These are phyloP conservation scores for Yarrowia hollandica DNA, from an alignment of 805 yeast species.

Conservation along the genomic window DNA sequence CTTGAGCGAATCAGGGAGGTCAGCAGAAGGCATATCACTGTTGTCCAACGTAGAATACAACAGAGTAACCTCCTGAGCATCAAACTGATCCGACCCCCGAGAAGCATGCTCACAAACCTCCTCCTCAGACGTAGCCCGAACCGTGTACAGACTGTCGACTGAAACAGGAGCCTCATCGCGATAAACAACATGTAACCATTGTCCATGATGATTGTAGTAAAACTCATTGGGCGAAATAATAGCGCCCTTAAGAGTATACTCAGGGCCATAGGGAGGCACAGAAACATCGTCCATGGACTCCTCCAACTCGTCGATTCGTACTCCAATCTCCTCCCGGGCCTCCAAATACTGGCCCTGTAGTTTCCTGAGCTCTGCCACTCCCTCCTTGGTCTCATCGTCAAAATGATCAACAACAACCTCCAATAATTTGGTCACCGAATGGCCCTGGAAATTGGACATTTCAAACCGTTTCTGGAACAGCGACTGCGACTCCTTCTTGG, in stretches of 20 bases:
- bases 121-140: slow-evolving; percentile 21
- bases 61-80: slow-evolving; percentile 35
- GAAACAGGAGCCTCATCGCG: slow-evolving; percentile 14
- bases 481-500: slow-evolving; percentile 30
- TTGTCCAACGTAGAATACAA: slow-evolving; percentile 31
- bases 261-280: slow-evolving; percentile 10
- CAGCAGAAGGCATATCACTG: background rate
- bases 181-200: slow-evolving; percentile 21
- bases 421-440: slow-evolving; percentile 33
- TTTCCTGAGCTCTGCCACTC: background rate
- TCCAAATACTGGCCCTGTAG: slow-evolving; percentile 1
- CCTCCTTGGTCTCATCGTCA: slow-evolving; percentile 1
- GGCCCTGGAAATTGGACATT: slow-evolving; percentile 32
- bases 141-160: background rate
- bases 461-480: slow-evolving; percentile 30
- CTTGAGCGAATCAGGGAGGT: slow-evolving; percentile 2
- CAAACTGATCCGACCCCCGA: slow-evolving; percentile 32
- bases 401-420: slow-evolving; percentile 30
- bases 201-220: slow-evolving; percentile 15
- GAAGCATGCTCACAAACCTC: slow-evolving; percentile 32
- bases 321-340: slow-evolving; percentile 10
- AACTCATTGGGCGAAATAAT: slow-evolving; percentile 29
- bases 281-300: background rate
- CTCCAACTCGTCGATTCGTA: slow-evolving; percentile 5
- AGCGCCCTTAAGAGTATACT: slow-evolving; percentile 26